Conservation (phyloP, 2,329 filamentous ascomycete species). For the Ceratocystis lukuohia region DNA sequence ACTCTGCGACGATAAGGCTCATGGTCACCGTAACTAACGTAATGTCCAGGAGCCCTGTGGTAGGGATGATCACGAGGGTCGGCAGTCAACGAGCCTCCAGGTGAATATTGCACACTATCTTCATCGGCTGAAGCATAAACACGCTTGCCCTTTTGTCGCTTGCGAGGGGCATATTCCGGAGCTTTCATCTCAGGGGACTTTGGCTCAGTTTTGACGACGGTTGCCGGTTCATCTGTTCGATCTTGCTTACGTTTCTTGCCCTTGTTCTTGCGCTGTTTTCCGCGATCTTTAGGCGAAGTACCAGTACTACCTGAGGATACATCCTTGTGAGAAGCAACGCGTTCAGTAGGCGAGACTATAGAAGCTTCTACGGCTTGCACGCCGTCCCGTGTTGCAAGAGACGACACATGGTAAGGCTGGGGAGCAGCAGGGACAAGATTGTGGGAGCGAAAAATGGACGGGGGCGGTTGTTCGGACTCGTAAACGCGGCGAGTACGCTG, state of each 20-base stretch:
- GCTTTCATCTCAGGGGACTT: constrained; percentile 45
- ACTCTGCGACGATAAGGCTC: constrained; percentile 23
- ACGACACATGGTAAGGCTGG: constrained; percentile 57
- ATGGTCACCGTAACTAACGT: constrained; percentile 4
- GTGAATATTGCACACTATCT: constrained; percentile 22
- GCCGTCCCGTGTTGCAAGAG: constrained; percentile 30
- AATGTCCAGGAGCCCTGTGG: constrained; percentile 7
- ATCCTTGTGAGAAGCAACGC: constrained; percentile 6
- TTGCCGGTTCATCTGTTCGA: constrained; percentile 32
- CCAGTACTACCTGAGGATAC: constrained; percentile 11
- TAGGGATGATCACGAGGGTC: constrained; percentile 4
- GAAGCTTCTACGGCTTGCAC: constrained; percentile 11
- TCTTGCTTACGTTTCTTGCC: constrained; percentile 39
- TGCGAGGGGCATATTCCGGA: constrained; percentile 41
- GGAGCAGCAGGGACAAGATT: constrained; percentile 61
- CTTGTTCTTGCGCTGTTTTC: constrained; percentile 32
- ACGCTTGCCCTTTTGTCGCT: constrained; percentile 34
- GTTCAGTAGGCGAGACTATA: constrained; percentile 24
- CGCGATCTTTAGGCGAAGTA: constrained; percentile 3
- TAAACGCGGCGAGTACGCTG: constrained; percentile 13
- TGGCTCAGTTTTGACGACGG: constrained; percentile 52
- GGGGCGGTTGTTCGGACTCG: constrained; percentile 26
- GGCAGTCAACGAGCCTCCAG: constrained; percentile 3
- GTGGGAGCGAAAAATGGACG: constrained; percentile 58
- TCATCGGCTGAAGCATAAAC: constrained; percentile 22